phyloP scores from a whole-genome alignment of 768 basidiomycete species.

The Lepiota venenata region DNA sequence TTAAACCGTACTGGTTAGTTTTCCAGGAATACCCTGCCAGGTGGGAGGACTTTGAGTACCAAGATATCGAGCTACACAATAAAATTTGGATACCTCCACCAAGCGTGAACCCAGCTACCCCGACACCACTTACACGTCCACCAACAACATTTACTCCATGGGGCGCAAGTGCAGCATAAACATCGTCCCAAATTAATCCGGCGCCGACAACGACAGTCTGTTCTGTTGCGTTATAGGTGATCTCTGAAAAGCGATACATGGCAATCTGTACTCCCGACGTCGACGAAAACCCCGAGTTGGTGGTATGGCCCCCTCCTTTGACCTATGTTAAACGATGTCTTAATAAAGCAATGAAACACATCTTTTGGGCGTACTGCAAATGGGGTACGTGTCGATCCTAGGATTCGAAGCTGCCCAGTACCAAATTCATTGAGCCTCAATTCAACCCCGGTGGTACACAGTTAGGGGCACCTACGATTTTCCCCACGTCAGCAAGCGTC shows the following conservation, averaged over 20 bases:
- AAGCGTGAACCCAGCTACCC: slow-evolving; percentile 55
- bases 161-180: slow-evolving; percentile 48
- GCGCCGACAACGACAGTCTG: slow-evolving; percentile 41
- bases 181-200: slow-evolving; percentile 65
- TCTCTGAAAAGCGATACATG: slow-evolving; percentile 45
- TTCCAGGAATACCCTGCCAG: slow-evolving; percentile 57
- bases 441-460: not conserved
- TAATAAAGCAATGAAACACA: not conserved
- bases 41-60: too few species aligned
- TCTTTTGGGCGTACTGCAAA: slow-evolving; percentile 40
- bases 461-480: slow-evolving; percentile 34
- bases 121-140: slow-evolving; percentile 54
- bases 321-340: slow-evolving; percentile 30
- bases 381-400: slow-evolving; percentile 38
- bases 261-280: slow-evolving; percentile 58
- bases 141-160: slow-evolving; percentile 54
- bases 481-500: slow-evolving; percentile 42
- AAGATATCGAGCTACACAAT: slow-evolving; percentile 18
- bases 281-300: slow-evolving; percentile 57
- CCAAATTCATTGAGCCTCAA: not conserved
- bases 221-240: slow-evolving; percentile 34
- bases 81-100: slow-evolving; percentile 48
- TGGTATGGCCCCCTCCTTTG: slow-evolving; percentile 59
- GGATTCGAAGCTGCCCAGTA: slow-evolving; percentile 37
- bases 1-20: slow-evolving; percentile 59